phyloP scores from a whole-genome alignment of 306 rosid genomes.

The Dalbergia cochinchinensis region DNA sequence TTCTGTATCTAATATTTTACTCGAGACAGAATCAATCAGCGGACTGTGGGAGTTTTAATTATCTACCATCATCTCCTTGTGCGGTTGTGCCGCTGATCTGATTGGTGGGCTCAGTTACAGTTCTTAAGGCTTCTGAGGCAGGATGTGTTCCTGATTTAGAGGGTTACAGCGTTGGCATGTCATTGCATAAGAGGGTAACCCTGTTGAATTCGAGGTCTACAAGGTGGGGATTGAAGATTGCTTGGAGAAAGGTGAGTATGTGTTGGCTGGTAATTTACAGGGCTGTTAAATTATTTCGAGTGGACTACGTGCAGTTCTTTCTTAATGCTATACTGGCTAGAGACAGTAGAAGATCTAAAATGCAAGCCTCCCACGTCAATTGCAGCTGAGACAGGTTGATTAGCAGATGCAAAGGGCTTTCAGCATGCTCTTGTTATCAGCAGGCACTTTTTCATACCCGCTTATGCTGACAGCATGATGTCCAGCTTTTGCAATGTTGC shows the following conservation, averaged over 20 bases:
- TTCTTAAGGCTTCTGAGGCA: conserved; percentile 44
- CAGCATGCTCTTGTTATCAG: conserved; percentile 54
- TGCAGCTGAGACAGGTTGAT: conserved; percentile 76
- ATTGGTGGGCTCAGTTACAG: conserved; percentile 59
- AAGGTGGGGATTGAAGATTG: conserved; percentile 57
- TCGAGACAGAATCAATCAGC: conserved; percentile 62
- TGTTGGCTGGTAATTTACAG: conserved; percentile 63
- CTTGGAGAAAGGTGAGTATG: conserved; percentile 59
- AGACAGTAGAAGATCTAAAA: background rate
- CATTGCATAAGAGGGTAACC: conserved; percentile 47
- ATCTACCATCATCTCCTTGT: conserved; percentile 55
- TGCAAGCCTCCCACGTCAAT: conserved; percentile 60
- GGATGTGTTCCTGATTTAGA: conserved; percentile 61
- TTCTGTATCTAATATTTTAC: conserved; percentile 49
- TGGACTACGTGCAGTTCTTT: background rate
- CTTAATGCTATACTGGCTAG: background rate
- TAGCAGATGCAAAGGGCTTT: conserved; percentile 61
- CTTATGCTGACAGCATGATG: conserved; percentile 51
- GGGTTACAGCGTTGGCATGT: conserved; percentile 54
- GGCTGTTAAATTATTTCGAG: conserved; percentile 22
- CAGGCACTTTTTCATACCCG: conserved; percentile 67
- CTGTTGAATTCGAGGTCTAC: conserved; percentile 59
- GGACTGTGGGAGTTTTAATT: conserved; percentile 62
- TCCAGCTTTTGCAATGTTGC: conserved; percentile 46
- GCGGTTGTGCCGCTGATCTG: conserved; percentile 54